phyloP scores from a whole-genome alignment of 257 asterid species.

The Fraxinus excelsior region DNA sequence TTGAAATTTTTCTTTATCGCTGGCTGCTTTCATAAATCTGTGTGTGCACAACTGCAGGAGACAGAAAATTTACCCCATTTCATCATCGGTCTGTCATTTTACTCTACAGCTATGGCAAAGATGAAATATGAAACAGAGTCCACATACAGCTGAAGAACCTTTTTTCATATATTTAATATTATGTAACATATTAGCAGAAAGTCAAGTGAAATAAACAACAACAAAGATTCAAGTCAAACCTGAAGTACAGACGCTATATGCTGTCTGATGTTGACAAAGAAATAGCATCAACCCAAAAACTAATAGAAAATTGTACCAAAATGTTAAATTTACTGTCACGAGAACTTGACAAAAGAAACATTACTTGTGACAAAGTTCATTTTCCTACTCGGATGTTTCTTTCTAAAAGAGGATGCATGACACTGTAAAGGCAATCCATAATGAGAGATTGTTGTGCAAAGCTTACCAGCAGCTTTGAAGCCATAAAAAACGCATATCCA shows the following conservation, averaged over 20 bases:
- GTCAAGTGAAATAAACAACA: too few species aligned
- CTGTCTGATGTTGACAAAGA: not conserved
- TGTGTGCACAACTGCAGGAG: too few species aligned
- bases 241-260: not conserved
- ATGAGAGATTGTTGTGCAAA: not conserved
- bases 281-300: not conserved
- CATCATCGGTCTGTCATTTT: too few species aligned
- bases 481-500: not conserved
- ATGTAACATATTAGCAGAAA: not conserved
- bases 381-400: not conserved
- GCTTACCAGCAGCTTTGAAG: constrained; percentile 1
- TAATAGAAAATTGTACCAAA: not conserved
- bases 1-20: too few species aligned
- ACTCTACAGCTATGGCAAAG: not conserved
- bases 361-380: not conserved
- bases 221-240: not conserved
- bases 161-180: too few species aligned
- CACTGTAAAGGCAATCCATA: not conserved
- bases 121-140: not conserved
- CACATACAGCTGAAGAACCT: not conserved
- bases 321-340: not conserved
- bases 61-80: too few species aligned
- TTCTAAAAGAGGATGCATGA: not conserved
- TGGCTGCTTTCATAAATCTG: too few species aligned
- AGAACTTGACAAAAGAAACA: not conserved